Evolutionary conservation across 495 filamentous ascomycete genomes (phyloP), one percentile per base, ranked within the genome.

Genomic region (Cryomyces antarcticus): DNA sequence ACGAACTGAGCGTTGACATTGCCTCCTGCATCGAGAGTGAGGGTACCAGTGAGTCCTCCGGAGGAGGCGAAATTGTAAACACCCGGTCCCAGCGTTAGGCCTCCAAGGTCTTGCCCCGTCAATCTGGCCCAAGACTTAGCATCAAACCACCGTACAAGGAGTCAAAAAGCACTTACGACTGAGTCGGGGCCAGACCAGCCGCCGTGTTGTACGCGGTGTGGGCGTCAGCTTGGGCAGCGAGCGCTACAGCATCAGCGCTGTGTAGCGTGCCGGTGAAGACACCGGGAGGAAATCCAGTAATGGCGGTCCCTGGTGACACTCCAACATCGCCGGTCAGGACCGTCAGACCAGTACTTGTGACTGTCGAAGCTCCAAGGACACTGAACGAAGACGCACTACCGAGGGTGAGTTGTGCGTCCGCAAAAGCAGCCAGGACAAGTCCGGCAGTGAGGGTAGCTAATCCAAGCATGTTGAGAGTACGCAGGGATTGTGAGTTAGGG

Each of bases 1-100:
- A 47, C 40, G 37, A 40, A 47, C 28, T 10, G 17, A 9, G 39
- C 45, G 34, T 47, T 43, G 7, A 39, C 17, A 38, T 43, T 28
- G 27, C 34, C 34, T 29, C 42, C 39, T 11, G 6, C 45, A 30
- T 47, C 45, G 13, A 47, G 40, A 11, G 40, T 47, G 10, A 47
- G 35, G 9, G 30, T 24, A 12, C 45, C 45, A 17, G 45, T 47
- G 38, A 47, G 31, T n/a, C 31, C 38, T 2, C 36, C 43, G 7
- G 47, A 49, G 10, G 47, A 46, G n/a, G 47, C n/a, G 43, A 49
- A 49, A 13, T 4, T 31, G 44, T 46, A 49, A 2, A 49, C 39
- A 17, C 47, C 47, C 5, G 47, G 38, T 39, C 6, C 6, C 10
- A 49, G 28, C 11, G 39, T 46, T 39, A 41, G n/a, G 17, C 47